phyloP scores from a whole-genome alignment of 805 yeast genomes.

The Ogataea paradorogensis region DNA sequence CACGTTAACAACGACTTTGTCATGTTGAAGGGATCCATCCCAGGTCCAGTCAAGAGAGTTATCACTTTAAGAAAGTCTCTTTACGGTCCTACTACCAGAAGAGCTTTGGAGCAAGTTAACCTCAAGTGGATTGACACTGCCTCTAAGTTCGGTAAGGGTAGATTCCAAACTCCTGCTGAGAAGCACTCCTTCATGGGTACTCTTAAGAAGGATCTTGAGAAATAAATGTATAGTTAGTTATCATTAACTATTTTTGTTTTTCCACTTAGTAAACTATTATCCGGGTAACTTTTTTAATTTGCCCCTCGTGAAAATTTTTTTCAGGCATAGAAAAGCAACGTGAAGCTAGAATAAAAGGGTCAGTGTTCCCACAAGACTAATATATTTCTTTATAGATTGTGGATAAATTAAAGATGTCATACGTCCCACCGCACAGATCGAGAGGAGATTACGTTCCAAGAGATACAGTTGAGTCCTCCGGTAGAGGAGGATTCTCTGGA shows the following conservation, averaged over 20 bases:
- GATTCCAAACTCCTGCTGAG: conserved; percentile 99
- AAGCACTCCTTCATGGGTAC: conserved; percentile 99
- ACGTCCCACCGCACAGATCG: conserved; percentile 52
- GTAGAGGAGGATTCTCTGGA: conserved; percentile 28
- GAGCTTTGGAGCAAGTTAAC: conserved; percentile 92
- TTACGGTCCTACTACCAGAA: conserved; percentile 96
- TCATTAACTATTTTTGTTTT: conserved; percentile 4
- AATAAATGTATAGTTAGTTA: conserved; percentile 14
- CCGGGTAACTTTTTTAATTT: conserved; percentile 8
- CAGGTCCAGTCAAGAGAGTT: conserved; percentile 99
- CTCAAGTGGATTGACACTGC: conserved; percentile 99
- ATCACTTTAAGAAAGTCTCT: conserved; percentile 98
- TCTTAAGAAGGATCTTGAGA: conserved; percentile 89
- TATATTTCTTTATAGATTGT: conserved; percentile 11
- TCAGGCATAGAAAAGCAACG: conserved; percentile 10
- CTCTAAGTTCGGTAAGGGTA: conserved; percentile 99
- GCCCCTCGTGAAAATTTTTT: conserved; percentile 12
- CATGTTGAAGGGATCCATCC: conserved; percentile 97
- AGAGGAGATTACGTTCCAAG: conserved; percentile 22
- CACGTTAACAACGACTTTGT: conserved; percentile 95
- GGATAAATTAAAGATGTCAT: conserved; percentile 28
- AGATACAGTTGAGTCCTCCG: conserved; percentile 24
- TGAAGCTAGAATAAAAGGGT: conserved; percentile 8
- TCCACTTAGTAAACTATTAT: not conserved
- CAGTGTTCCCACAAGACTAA: conserved; percentile 8